Evolutionary conservation across 2,329 filamentous ascomycete genomes (phyloP).

Genomic region (Colletotrichum tabaci): DNA sequence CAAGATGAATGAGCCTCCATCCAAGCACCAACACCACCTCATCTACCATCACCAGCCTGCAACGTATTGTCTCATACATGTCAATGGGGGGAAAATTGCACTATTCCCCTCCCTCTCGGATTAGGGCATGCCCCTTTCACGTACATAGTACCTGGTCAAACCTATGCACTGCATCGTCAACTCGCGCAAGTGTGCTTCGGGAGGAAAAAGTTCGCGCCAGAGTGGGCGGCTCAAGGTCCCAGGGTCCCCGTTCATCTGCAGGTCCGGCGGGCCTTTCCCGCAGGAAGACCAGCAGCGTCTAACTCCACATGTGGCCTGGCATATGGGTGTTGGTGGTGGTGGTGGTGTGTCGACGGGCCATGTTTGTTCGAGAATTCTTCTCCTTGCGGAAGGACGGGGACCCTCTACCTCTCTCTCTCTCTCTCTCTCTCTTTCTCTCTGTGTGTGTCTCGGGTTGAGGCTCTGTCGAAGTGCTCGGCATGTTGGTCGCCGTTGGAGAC

Average conservation of each 20-base stretch:
- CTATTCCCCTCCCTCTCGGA: slow-evolving; percentile 12
- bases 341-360: slow-evolving; percentile 7
- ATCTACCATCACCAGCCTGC: not conserved
- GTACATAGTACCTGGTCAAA: slow-evolving; percentile 1
- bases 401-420: not conserved
- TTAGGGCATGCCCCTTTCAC: slow-evolving; percentile 34
- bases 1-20: not conserved
- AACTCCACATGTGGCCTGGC: slow-evolving; percentile 23
- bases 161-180: slow-evolving; percentile 27
- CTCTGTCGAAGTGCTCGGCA: not conserved
- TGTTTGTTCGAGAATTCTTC: slow-evolving; percentile 35
- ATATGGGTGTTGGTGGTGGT: too few relatives aligned
- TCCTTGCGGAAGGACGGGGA: slow-evolving; percentile 23
- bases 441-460: slow-evolving; percentile 9
- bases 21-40: too few relatives aligned
- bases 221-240: slow-evolving; percentile 6
- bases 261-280: slow-evolving; percentile 39
- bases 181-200: slow-evolving; percentile 33
- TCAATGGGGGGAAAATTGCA: not conserved
- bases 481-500: not conserved
- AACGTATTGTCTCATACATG: not conserved
- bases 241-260: slow-evolving; percentile 35
- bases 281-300: slow-evolving; percentile 27
- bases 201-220: slow-evolving; percentile 22
- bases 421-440: too few relatives aligned